These are phyloP conservation scores for Syzygium aromaticum DNA, from an alignment of 345 rosid species.

Conservation along the genomic window DNA sequence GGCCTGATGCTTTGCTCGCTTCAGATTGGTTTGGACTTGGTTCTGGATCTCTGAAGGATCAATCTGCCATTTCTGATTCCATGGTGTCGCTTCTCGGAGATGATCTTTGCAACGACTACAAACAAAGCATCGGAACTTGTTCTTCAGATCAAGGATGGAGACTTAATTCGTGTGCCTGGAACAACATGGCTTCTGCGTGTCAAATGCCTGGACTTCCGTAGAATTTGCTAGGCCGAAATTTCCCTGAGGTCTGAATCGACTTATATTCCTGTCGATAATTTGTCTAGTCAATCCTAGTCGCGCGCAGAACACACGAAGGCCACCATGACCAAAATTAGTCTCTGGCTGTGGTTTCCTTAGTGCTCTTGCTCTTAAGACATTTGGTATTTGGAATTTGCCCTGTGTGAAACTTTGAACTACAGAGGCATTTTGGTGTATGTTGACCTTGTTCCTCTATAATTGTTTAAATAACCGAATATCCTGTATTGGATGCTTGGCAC, in stretches of 20 bases:
- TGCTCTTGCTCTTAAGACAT: not conserved
- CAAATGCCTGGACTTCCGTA: constrained; percentile 54
- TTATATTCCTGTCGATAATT: not conserved
- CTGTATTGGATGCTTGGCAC: not conserved
- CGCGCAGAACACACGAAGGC: not conserved
- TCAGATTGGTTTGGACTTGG: constrained; percentile 72
- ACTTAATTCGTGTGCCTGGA: constrained; percentile 64
- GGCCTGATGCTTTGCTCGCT: constrained; percentile 60
- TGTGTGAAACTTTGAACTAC: not conserved
- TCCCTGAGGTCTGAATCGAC: not conserved
- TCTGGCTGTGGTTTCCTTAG: not conserved
- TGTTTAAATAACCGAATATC: not conserved
- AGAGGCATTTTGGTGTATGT: not conserved
- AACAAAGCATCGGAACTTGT: constrained; percentile 38
- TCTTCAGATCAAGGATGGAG: constrained; percentile 47
- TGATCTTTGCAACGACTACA: constrained; percentile 52
- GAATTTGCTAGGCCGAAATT: constrained; percentile 1
- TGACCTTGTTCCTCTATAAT: not conserved
- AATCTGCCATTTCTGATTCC: constrained; percentile 46
- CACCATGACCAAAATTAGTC: not conserved
- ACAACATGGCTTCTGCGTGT: constrained; percentile 79
- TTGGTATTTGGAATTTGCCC: not conserved
- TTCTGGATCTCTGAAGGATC: constrained; percentile 42
- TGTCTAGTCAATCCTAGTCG: not conserved
- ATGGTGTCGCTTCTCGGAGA: constrained; percentile 65